Evolutionary conservation across 2,329 filamentous ascomycete species (phyloP).

Genomic region (Plectosphaerella sp.): DNA sequence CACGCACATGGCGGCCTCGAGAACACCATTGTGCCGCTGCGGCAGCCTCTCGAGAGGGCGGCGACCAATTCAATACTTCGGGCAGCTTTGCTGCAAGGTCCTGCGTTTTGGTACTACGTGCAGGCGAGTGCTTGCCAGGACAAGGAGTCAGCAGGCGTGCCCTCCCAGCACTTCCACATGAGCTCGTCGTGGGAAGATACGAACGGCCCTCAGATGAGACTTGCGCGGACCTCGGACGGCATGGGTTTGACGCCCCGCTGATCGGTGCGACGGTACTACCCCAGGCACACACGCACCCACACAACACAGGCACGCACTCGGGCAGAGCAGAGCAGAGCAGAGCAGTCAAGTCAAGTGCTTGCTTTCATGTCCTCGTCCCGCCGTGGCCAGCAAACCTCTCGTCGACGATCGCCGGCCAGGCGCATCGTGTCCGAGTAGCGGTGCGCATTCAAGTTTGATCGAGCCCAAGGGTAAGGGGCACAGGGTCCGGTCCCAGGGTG

Average conservation of each 20-base stretch:
- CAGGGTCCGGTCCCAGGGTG: background rate
- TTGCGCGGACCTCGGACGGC: background rate
- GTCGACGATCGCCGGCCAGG: background rate
- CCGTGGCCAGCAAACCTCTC: too few species aligned
- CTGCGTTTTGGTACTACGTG: too few species aligned
- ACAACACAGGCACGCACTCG: background rate
- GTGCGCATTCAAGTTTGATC: background rate
- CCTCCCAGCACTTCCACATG: too few species aligned
- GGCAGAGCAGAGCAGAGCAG: background rate
- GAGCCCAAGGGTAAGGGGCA: background rate
- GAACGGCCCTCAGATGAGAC: background rate
- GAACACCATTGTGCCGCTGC: too few species aligned
- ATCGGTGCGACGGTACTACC: background rate
- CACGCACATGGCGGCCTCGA: too few species aligned
- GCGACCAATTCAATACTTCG: too few species aligned
- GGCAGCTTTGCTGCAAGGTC: too few species aligned
- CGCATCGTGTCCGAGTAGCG: background rate
- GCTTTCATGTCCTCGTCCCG: background rate
- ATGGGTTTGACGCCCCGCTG: background rate
- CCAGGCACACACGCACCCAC: background rate
- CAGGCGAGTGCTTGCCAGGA: too few species aligned
- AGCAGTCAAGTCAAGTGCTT: background rate
- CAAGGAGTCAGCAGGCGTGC: too few species aligned
- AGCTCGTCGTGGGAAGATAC: too few species aligned
- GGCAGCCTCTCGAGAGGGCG: too few species aligned